phyloP scores from a whole-genome alignment of 1,284 basidiomycete genomes.

The Leccinum ponderosum region DNA sequence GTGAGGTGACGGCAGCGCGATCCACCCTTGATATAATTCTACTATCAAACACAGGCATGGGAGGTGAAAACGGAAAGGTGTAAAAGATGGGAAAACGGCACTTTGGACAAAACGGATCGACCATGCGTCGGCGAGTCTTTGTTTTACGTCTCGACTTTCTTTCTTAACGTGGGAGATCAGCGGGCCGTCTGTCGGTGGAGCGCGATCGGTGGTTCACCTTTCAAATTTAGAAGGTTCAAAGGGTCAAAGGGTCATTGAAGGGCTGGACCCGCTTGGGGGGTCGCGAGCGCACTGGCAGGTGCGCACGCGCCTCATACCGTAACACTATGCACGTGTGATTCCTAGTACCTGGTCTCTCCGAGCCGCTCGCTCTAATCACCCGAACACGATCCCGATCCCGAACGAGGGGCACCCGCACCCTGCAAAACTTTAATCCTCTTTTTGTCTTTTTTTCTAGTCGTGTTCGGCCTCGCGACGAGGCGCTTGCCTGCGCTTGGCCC shows the following conservation, averaged over 20 bases:
- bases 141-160: constrained; percentile 24
- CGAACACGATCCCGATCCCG: constrained; percentile 2
- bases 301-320: neutral
- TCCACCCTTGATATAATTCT: neutral
- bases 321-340: neutral
- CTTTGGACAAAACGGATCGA: neutral
- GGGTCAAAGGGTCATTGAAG: neutral
- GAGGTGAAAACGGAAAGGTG: neutral
- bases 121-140: constrained; percentile 26
- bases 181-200: neutral
- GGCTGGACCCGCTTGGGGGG: neutral
- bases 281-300: neutral
- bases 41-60: neutral
- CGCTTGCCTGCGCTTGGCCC: neutral
- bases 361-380: neutral
- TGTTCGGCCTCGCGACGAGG: constrained; percentile 5
- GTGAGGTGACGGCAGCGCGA: neutral
- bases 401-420: neutral
- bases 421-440: neutral
- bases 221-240: constrained; percentile 23
- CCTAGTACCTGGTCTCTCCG: neutral
- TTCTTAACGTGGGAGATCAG: neutral
- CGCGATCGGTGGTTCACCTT: constrained; percentile 1
- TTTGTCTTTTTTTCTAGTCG: neutral
- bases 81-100: neutral